These are phyloP conservation scores for Kodamaea kaohsiungensis DNA, from an alignment of 805 yeast genomes.

Conservation along the genomic window DNA sequence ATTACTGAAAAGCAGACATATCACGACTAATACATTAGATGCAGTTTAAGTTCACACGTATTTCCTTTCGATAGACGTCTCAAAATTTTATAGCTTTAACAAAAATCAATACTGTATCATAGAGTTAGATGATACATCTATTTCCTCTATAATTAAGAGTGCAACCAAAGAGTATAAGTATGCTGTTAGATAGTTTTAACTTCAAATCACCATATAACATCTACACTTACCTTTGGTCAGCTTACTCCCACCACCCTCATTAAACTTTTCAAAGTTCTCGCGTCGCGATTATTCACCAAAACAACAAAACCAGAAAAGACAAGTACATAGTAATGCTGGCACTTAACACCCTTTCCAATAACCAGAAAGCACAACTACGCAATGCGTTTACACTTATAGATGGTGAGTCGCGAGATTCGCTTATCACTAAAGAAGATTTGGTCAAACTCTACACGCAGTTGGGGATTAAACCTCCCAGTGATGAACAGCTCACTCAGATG, in stretches of 20 bases:
- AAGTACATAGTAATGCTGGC: slow-evolving; percentile 22
- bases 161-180: no score
- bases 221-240: no score
- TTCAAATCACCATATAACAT: background rate
- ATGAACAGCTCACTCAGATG: slow-evolving; percentile 52
- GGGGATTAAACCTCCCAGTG: slow-evolving; percentile 48
- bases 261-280: background rate
- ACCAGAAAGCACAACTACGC: slow-evolving; percentile 64
- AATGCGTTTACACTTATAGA: slow-evolving; percentile 81
- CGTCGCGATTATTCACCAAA: background rate
- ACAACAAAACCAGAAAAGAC: background rate
- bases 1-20: no score
- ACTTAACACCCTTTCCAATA: slow-evolving; percentile 49
- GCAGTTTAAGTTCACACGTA: no score
- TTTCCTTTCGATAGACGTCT: no score
- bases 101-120: no score
- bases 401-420: slow-evolving; percentile 72
- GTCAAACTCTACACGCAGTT: slow-evolving; percentile 51
- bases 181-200: no score
- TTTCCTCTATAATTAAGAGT: no score
- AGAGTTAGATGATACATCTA: no score
- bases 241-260: no score
- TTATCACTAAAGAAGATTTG: slow-evolving; percentile 57
- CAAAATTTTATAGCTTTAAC: no score
- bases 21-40: no score